Percentiles rank a stretch among this genome's conserved stretches.
Evolutionary conservation across 2,329 filamentous ascomycete species (phyloP).

Genomic region (Ophiocordyceps australis): DNA sequence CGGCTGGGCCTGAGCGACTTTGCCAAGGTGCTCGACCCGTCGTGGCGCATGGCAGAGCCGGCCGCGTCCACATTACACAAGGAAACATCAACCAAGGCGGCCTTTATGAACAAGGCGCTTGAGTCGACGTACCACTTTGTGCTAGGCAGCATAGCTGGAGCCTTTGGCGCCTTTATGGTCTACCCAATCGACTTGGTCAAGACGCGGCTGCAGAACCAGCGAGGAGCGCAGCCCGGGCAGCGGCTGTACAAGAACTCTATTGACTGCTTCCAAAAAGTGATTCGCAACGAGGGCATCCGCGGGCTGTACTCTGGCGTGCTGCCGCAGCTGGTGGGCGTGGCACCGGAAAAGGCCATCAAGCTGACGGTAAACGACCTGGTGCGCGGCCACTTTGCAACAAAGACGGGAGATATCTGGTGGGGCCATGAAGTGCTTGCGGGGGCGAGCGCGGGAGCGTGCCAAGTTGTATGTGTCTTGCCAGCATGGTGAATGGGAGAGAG

Average conservation of each 20-base stretch:
- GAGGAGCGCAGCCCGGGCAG: slow-evolving; percentile 64
- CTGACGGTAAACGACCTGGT: slow-evolving; percentile 94
- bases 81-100: slow-evolving; percentile 8
- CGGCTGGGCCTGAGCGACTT: slow-evolving; percentile 72
- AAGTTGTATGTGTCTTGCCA: slow-evolving; percentile 81
- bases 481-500: too few relatives aligned
- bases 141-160: slow-evolving; percentile 77
- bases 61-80: slow-evolving; percentile 17
- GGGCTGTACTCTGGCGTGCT: slow-evolving; percentile 90
- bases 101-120: slow-evolving; percentile 37
- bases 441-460: slow-evolving; percentile 78
- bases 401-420: slow-evolving; percentile 56
- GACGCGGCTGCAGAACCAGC: slow-evolving; percentile 96
- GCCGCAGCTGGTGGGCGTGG: slow-evolving; percentile 89
- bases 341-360: slow-evolving; percentile 99
- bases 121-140: slow-evolving; percentile 78
- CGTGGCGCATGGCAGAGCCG: slow-evolving; percentile 51
- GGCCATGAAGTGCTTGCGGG: slow-evolving; percentile 68
- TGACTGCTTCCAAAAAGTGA: slow-evolving; percentile 85
- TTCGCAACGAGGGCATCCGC: slow-evolving; percentile 76
- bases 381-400: slow-evolving; percentile 55
- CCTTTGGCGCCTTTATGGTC: slow-evolving; percentile 98
- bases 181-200: slow-evolving; percentile 98
- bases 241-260: slow-evolving; percentile 92
- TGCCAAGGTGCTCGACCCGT: slow-evolving; percentile 83